Percentiles rank a stretch among this genome's conserved stretches.
Evolutionary conservation across 1,284 basidiomycete genomes (phyloP).

Genomic region (Ceratobasidium sp.): DNA sequence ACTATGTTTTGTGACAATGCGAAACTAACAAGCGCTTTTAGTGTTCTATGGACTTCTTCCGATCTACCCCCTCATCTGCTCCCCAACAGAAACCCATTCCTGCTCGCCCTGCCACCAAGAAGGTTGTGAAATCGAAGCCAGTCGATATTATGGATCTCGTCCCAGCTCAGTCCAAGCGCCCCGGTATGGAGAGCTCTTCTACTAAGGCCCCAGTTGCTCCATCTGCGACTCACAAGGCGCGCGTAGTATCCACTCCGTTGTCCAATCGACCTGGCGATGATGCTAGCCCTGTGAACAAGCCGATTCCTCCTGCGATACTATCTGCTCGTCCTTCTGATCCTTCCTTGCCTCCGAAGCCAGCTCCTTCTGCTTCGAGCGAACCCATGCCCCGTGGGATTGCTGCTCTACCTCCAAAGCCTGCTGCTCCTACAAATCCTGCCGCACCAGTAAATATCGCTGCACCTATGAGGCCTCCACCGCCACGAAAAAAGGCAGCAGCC

Average conservation of each 20-base stretch:
- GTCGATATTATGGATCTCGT: background rate
- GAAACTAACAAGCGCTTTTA: background rate
- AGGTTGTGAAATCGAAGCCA: background rate
- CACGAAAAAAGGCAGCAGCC: conserved; percentile 17
- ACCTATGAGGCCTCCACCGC: conserved; percentile 4
- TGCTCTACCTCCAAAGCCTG: conserved; percentile 3
- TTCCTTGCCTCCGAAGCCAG: background rate
- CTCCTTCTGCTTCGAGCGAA: background rate
- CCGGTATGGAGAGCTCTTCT: background rate
- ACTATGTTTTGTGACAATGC: background rate
- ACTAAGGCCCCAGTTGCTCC: background rate
- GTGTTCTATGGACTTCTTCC: conserved; percentile 12
- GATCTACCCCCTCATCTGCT: background rate
- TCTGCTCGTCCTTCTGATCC: background rate
- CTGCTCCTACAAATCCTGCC: background rate
- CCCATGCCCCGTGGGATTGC: background rate
- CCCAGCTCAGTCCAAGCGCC: background rate
- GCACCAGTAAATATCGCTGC: too few relatives aligned
- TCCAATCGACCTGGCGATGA: background rate
- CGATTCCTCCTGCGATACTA: background rate
- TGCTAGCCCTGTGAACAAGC: background rate
- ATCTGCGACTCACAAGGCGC: background rate
- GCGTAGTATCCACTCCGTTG: background rate
- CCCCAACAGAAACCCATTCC: background rate
- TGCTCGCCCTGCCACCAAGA: background rate